Conservation (phyloP, 2,329 filamentous ascomycete species). For the Cladosporium sp. region DNA sequence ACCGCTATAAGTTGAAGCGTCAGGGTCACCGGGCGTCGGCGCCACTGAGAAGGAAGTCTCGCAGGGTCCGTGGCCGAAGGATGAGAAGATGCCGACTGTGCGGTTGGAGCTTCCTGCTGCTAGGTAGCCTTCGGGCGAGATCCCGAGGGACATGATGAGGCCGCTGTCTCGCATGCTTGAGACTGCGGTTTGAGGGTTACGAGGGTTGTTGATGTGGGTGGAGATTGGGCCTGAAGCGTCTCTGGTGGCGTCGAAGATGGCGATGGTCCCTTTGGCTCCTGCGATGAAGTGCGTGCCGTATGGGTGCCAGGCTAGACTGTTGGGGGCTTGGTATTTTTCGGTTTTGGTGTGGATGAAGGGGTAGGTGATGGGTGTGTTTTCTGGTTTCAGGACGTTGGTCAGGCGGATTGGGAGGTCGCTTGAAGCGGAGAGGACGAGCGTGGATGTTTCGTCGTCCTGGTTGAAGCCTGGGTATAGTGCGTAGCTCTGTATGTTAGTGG, state of each 20-base stretch:
- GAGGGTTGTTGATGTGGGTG: constrained; percentile 38
- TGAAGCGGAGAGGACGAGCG: constrained; percentile 48
- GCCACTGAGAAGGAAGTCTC: constrained; percentile 47
- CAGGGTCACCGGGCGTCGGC: constrained; percentile 12
- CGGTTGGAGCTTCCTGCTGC: constrained; percentile 56
- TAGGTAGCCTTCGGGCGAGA: constrained; percentile 45
- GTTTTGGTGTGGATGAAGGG: constrained; percentile 51
- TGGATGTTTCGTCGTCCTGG: constrained; percentile 46
- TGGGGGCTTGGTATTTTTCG: constrained; percentile 52
- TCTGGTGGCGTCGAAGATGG: constrained; percentile 50
- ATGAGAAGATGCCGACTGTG: constrained; percentile 53
- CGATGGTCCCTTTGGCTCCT: constrained; percentile 50
- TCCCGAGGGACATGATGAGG: constrained; percentile 48
- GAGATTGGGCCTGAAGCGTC: constrained; percentile 44
- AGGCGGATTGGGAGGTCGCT: constrained; percentile 54
- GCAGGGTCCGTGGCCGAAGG: constrained; percentile 35
- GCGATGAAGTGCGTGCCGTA: constrained; percentile 52
- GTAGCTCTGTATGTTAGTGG: constrained; percentile 46
- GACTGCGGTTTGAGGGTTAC: constrained; percentile 27
- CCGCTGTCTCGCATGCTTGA: constrained; percentile 43
- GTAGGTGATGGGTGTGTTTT: constrained; percentile 46
- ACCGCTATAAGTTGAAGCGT: constrained; percentile 35
- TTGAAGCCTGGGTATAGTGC: constrained; percentile 52
- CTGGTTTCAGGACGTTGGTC: constrained; percentile 49
- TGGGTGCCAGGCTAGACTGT: constrained; percentile 50